Base-by-base conservation (phyloP, 768 basidiomycete genomes). In the Leccinum variicolor region DNA sequence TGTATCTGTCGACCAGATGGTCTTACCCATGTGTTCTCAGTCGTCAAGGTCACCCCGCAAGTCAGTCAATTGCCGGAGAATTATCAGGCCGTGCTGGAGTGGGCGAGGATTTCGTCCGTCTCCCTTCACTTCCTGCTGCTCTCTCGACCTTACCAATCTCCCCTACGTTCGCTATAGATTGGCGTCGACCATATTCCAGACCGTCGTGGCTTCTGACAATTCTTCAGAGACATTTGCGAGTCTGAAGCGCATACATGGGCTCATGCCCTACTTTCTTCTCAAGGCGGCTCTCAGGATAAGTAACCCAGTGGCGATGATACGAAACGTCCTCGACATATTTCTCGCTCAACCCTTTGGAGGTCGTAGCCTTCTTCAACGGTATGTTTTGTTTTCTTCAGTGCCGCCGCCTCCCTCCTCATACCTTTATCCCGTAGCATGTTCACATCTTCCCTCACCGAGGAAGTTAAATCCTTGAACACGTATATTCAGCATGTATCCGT, bases 191-290 rank as follows among this genome's bases (percentile, higher is more conserved):
- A 87, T 98, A 41, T 99, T 98, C 70, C 95, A 98, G 63, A 87
- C 90, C 36, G 95, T 94, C 65, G 84, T 97, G 29, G 97, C 97
- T 0, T 84, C 94, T 21, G 97, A 99, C 71, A 87, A 87, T 58
- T 89, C 94, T 6, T 94, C 94, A 6, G 91, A 96, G 63, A 89
- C 87, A 5, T 89, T 98, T 64, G 80, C 92, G 14, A 82, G 85
- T 57, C 74, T 99, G 58, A 98, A 98, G 76, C 83, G 95, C 50
- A 83, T 97, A 45, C 97, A 99, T 68, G 94, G 94, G 1, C 75
- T 96, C 52, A 97, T 98, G 92, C 97, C 97, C 6, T 99, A 99
- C 71, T 92, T 98, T 66, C 86, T 98, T 78, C 84, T 99, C 61
- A 98, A 94, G 71, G 83, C 92, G 8, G 89, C 93, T 13, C 75